A percentile compares a stretch with the other conserved stretches of the same genome.
phyloP scores from a whole-genome alignment of 176 grass and related monocot species.

The Pharus latifolius region DNA sequence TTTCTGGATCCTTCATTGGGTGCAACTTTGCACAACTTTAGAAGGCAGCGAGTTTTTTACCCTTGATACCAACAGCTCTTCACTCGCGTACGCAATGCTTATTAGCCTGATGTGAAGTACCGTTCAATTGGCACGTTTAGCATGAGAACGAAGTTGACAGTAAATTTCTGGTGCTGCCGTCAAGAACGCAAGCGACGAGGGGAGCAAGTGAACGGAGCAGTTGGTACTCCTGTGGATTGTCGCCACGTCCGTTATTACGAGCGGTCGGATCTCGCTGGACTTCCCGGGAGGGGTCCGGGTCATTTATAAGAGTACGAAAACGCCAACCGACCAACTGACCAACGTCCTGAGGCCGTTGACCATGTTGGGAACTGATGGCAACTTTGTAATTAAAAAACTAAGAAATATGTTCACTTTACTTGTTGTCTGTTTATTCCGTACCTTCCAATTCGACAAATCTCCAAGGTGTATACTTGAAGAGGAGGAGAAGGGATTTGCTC shows the following conservation, averaged over 20 bases:
- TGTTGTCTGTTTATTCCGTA: background rate
- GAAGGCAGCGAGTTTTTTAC: too few relatives aligned
- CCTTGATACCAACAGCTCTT: too few relatives aligned
- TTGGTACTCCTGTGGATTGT: constrained; percentile 1
- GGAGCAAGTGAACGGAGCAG: constrained; percentile 11
- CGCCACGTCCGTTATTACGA: constrained; percentile 4
- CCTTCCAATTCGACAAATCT: background rate
- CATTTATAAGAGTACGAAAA: constrained; percentile 25
- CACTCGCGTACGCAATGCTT: too few relatives aligned
- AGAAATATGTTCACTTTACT: background rate
- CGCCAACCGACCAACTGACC: constrained; percentile 32
- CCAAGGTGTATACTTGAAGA: too few relatives aligned
- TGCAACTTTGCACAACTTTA: too few relatives aligned
- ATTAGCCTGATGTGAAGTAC: too few relatives aligned
- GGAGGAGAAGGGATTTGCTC: background rate
- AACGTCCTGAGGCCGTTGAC: constrained; percentile 17
- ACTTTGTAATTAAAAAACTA: background rate
- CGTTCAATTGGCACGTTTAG: too few relatives aligned
- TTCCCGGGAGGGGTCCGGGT: background rate
- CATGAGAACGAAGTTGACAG: too few relatives aligned
- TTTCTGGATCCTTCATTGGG: too few relatives aligned
- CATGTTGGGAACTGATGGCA: background rate
- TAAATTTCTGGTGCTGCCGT: too few relatives aligned
- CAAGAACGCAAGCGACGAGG: too few relatives aligned
- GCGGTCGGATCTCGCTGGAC: constrained; percentile 11